Conservation (phyloP, 352 stramenopile genomes). For the Blastocystis sp. region DNA sequence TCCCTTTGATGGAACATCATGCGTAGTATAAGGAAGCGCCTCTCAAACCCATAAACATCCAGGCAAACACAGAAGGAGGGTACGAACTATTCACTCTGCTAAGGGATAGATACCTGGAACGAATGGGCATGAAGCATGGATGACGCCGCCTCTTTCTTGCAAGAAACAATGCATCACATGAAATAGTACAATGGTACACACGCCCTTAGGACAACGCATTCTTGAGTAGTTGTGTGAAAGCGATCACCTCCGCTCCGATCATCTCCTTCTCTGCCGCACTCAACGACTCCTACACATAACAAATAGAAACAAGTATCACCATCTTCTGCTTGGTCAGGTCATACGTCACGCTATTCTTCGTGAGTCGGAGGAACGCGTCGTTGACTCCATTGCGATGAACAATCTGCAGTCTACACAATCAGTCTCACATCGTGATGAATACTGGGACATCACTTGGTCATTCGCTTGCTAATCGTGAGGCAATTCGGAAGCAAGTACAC, state of each 20-base stretch:
- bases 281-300: conserved; percentile 6
- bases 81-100: background rate
- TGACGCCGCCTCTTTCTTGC: background rate
- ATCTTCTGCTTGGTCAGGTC: conserved; percentile 57
- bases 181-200: background rate
- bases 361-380: conserved; percentile 36
- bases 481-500: background rate
- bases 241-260: conserved; percentile 36
- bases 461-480: background rate
- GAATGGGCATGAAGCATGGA: background rate
- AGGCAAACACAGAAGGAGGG: background rate
- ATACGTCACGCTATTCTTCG: conserved; percentile 44
- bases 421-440: background rate
- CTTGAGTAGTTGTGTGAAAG: conserved; percentile 24
- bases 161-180: background rate
- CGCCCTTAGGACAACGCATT: conserved; percentile 5
- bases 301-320: background rate
- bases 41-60: background rate
- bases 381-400: background rate
- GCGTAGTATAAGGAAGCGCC: background rate
- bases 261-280: conserved; percentile 17
- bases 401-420: conserved; percentile 39
- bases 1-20: background rate
- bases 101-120: background rate
- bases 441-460: conserved; percentile 46